These are phyloP conservation scores for Letharia lupina DNA, from an alignment of 495 filamentous ascomycete species.

Conservation along the genomic window DNA sequence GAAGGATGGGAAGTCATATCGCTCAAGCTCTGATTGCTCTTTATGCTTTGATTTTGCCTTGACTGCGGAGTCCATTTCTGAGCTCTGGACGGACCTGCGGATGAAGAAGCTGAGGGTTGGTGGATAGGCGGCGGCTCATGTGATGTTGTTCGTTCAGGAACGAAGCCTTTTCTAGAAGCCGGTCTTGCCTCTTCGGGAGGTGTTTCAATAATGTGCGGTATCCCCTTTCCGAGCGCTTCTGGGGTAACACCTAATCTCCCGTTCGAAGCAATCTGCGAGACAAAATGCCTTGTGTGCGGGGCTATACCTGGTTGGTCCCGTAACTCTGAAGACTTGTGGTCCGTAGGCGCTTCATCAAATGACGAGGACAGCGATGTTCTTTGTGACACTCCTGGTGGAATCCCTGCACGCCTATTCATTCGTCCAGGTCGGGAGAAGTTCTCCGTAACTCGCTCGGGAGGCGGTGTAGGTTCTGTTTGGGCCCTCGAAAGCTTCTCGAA, in stretches of 20 bases:
- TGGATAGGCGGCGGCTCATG: conserved; percentile 34
- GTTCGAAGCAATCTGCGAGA: conserved; percentile 36
- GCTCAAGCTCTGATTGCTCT: conserved; percentile 41
- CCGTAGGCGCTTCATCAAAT: conserved; percentile 8
- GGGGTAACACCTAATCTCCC: conserved; percentile 38
- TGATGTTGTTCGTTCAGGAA: conserved; percentile 49
- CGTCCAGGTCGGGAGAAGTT: conserved; percentile 26
- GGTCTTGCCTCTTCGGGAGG: conserved; percentile 35
- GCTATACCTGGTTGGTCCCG: conserved; percentile 15
- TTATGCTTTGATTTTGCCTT: conserved; percentile 20
- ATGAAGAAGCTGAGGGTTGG: conserved; percentile 27
- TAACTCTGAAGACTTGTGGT: conserved; percentile 10
- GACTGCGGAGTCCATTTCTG: conserved; percentile 21
- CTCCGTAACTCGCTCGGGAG: conserved; percentile 16
- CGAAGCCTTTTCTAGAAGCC: conserved; percentile 27
- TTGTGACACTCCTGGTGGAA: conserved; percentile 10
- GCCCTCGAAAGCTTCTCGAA: conserved; percentile 53
- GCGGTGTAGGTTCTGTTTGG: conserved; percentile 65
- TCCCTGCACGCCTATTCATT: conserved; percentile 18
- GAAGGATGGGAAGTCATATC: conserved; percentile 57
- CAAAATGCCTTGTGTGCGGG: conserved; percentile 23
- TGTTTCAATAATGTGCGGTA: conserved; percentile 64
- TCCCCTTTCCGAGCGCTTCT: conserved; percentile 36
- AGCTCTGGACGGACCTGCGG: conserved; percentile 15
- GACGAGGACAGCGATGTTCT: conserved; percentile 22